Conservation (phyloP, 179 eudicot genomes). For the Drosera spatulata region DNA sequence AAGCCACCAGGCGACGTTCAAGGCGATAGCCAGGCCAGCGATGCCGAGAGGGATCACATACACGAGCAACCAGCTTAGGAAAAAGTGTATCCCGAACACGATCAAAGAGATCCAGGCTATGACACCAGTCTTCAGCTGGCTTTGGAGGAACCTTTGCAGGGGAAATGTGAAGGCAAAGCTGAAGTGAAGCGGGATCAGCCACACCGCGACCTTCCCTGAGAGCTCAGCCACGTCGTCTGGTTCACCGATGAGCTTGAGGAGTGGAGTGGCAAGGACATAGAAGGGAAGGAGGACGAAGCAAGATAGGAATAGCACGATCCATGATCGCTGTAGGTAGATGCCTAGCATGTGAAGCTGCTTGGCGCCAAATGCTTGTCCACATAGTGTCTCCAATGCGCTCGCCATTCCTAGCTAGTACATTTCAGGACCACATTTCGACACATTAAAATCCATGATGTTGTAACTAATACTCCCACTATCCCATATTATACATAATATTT, state of each 20-base stretch:
- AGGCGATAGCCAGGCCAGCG: constrained; percentile 18
- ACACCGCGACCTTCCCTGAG: constrained; percentile 16
- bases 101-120: constrained; percentile 22
- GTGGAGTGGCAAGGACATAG: constrained; percentile 20
- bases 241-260: constrained; percentile 22
- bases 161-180: constrained; percentile 31
- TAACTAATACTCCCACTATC: no score
- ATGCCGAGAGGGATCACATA: constrained; percentile 16
- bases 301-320: constrained; percentile 35
- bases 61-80: constrained; percentile 19
- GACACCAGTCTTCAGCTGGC: constrained; percentile 22
- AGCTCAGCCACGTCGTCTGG: constrained; percentile 21
- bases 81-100: constrained; percentile 11
- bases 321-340: constrained; percentile 34
- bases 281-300: constrained; percentile 29
- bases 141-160: constrained; percentile 25
- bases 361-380: constrained; percentile 36
- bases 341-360: constrained; percentile 25
- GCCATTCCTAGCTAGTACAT: constrained; percentile 28
- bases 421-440: no score
- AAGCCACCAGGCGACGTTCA: constrained; percentile 25
- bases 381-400: constrained; percentile 29
- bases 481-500: no score
- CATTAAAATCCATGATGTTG: no score
- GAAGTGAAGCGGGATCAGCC: constrained; percentile 35